These are phyloP conservation scores for Boechera retrofracta DNA, from an alignment of 345 rosid species.

Conservation along the genomic window DNA sequence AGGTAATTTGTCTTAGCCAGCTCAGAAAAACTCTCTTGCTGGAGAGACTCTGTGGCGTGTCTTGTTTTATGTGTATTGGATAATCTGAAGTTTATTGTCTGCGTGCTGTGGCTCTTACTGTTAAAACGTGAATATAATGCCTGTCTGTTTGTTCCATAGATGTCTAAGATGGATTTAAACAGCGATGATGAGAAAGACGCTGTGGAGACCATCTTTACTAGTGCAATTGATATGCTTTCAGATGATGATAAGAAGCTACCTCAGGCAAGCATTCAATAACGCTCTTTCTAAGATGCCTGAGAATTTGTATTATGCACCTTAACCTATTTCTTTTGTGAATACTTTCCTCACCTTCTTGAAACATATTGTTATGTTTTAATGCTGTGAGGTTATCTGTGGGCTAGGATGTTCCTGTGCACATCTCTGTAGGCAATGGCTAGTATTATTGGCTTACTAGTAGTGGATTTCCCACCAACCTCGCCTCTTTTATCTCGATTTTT, in stretches of 20 bases:
- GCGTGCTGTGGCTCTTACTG: neutral
- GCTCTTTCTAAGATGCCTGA: conserved; percentile 27
- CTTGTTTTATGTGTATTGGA: conserved; percentile 9
- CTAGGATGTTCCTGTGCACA: neutral
- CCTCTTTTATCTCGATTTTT: neutral
- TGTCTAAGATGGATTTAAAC: conserved; percentile 96
- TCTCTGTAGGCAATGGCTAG: neutral
- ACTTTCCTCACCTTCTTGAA: neutral
- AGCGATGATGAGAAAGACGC: conserved; percentile 86
- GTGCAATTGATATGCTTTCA: conserved; percentile 98
- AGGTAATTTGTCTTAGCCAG: neutral
- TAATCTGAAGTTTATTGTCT: conserved; percentile 6
- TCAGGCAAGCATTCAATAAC: conserved; percentile 70
- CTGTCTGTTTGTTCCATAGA: conserved; percentile 49
- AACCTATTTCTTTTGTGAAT: conserved; percentile 4
- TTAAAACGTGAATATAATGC: neutral
- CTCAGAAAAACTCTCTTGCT: neutral
- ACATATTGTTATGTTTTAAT: conserved; percentile 4
- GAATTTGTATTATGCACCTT: conserved; percentile 14
- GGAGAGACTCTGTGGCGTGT: neutral
- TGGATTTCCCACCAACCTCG: neutral
- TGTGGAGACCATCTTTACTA: conserved; percentile 85
- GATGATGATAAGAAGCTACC: conserved; percentile 99
- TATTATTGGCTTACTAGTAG: neutral
- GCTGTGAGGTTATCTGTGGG: neutral